Evolutionary conservation across 1,284 basidiomycete species (phyloP).

Genomic region (Lignosus rhinocerotis): DNA sequence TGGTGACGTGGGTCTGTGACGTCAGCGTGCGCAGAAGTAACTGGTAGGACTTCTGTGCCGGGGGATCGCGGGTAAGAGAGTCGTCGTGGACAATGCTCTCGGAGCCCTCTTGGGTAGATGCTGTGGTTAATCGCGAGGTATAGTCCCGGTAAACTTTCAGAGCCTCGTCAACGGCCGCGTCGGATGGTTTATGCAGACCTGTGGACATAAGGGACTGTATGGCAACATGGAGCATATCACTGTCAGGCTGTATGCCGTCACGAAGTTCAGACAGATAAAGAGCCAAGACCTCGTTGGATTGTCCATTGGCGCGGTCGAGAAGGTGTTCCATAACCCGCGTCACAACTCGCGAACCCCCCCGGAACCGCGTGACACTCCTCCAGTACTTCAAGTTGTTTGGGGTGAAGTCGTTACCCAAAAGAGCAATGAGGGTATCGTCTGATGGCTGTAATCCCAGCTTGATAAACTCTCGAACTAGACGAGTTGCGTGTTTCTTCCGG

Average conservation of each 20-base stretch:
- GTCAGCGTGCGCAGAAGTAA: slow-evolving; percentile 56
- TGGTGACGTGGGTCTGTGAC: slow-evolving; percentile 39
- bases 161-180: slow-evolving; percentile 47
- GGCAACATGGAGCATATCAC: slow-evolving; percentile 46
- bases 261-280: slow-evolving; percentile 48
- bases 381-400: slow-evolving; percentile 45
- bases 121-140: slow-evolving; percentile 24
- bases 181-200: slow-evolving; percentile 37
- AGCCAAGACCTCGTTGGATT: slow-evolving; percentile 31
- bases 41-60: slow-evolving; percentile 48
- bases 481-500: slow-evolving; percentile 7
- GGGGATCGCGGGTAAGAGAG: neutral
- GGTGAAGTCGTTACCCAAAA: slow-evolving; percentile 38
- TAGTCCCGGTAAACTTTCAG: slow-evolving; percentile 52
- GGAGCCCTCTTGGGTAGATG: slow-evolving; percentile 4
- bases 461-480: slow-evolving; percentile 23
- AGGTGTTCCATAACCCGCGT: slow-evolving; percentile 43
- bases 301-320: slow-evolving; percentile 21
- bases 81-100: neutral
- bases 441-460: slow-evolving; percentile 37
- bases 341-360: slow-evolving; percentile 47
- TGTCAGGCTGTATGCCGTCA: slow-evolving; percentile 46
- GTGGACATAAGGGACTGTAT: slow-evolving; percentile 48
- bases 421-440: slow-evolving; percentile 37
- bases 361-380: slow-evolving; percentile 42